A percentile compares a stretch with the other conserved stretches of the same genome.
These are phyloP conservation scores for Schrenkiella parvula DNA, from an alignment of 345 rosid species.

Conservation along the genomic window DNA sequence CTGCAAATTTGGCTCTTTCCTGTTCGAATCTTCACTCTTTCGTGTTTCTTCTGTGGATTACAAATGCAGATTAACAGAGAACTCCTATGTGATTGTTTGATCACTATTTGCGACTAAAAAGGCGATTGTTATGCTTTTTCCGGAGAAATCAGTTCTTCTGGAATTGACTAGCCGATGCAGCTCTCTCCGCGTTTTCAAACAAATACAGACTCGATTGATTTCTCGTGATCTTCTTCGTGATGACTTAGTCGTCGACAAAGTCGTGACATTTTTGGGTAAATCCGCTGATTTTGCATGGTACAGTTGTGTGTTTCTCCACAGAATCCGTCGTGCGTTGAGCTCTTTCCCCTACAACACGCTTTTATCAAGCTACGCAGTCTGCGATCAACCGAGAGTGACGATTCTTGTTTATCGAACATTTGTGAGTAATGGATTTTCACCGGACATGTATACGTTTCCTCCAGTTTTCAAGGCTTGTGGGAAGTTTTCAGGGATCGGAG, in stretches of 20 bases:
- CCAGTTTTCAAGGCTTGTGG: constrained; percentile 43
- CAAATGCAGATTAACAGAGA: background rate
- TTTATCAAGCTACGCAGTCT: constrained; percentile 28
- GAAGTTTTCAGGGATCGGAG: constrained; percentile 34
- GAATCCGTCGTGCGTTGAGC: background rate
- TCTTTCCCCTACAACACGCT: constrained; percentile 36
- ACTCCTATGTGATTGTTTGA: background rate
- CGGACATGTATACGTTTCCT: constrained; percentile 43
- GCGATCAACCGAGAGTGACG: constrained; percentile 28
- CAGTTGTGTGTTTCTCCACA: constrained; percentile 25
- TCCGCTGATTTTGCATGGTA: constrained; percentile 19
- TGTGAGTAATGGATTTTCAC: constrained; percentile 35
- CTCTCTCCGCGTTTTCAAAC: constrained; percentile 33
- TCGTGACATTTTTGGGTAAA: constrained; percentile 25
- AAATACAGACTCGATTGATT: constrained; percentile 26
- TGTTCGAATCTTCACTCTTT: background rate
- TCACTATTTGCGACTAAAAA: background rate
- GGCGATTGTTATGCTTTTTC: background rate
- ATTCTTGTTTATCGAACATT: constrained; percentile 21
- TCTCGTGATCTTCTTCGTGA: constrained; percentile 22
- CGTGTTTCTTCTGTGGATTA: background rate
- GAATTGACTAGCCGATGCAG: constrained; percentile 29
- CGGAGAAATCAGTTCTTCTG: constrained; percentile 23
- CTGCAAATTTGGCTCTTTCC: background rate
- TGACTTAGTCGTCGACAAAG: constrained; percentile 19